Evolutionary conservation across 768 basidiomycete genomes (phyloP).

Genomic region (Phaffia tasmanica): DNA sequence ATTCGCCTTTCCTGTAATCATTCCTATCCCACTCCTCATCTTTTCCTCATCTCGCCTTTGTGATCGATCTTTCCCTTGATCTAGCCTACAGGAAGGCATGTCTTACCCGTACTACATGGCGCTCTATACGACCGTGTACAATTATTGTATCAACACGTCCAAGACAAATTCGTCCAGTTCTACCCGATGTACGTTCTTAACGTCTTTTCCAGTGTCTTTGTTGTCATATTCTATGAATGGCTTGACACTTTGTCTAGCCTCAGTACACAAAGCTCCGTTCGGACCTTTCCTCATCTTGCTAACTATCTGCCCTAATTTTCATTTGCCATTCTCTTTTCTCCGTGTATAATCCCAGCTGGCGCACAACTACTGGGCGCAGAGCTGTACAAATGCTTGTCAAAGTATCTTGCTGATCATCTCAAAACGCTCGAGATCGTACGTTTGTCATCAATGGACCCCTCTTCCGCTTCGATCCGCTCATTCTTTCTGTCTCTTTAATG

Average conservation of each 20-base stretch:
- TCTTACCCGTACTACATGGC: slow-evolving; percentile 39
- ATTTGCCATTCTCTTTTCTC: neutral
- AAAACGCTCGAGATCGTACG: slow-evolving; percentile 53
- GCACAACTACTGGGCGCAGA: slow-evolving; percentile 96
- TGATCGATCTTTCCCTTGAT: neutral
- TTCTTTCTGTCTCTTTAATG: neutral
- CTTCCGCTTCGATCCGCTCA: too few species aligned
- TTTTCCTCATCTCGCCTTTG: neutral
- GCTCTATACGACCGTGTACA: slow-evolving; percentile 87
- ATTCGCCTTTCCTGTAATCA: slow-evolving; percentile 27
- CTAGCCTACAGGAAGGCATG: slow-evolving; percentile 37
- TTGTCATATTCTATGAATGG: slow-evolving; percentile 5
- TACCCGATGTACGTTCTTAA: too few species aligned
- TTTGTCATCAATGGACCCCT: slow-evolving; percentile 8
- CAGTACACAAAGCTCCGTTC: slow-evolving; percentile 11
- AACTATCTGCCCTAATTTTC: neutral
- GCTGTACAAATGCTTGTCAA: slow-evolving; percentile 86
- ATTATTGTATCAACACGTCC: slow-evolving; percentile 81
- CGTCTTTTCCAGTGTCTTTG: too few species aligned
- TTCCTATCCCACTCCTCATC: neutral
- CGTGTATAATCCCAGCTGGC: slow-evolving; percentile 43
- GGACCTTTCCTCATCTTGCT: neutral
- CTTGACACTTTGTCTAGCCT: neutral
- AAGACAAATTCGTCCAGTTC: slow-evolving; percentile 28
- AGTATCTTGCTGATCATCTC: slow-evolving; percentile 77